These are phyloP conservation scores for Chlorociboria aeruginascens DNA, from an alignment of 495 filamentous ascomycete genomes.

Conservation along the genomic window DNA sequence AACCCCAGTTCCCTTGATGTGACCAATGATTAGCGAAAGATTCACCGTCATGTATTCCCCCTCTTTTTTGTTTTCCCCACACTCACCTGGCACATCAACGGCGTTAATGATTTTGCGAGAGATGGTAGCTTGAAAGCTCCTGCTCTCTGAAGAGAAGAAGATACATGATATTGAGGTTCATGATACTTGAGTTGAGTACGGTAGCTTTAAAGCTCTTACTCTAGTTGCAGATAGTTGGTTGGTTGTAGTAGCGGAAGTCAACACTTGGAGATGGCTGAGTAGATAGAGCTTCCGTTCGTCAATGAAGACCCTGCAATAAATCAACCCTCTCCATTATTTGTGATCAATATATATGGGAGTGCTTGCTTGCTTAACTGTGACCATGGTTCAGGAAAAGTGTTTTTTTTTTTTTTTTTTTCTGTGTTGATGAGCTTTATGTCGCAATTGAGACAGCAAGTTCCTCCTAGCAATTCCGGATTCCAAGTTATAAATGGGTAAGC, in stretches of 20 bases:
- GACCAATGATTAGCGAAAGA: conserved; percentile 4
- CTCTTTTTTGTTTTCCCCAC: conserved; percentile 8
- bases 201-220: conserved; percentile 21
- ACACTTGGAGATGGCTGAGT: not conserved
- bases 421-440: too few species aligned
- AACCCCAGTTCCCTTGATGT: not conserved
- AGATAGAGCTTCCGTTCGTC: not conserved
- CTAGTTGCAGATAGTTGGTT: not conserved
- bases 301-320: not conserved
- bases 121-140: conserved; percentile 24
- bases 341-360: too few species aligned
- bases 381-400: too few species aligned
- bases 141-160: conserved; percentile 8
- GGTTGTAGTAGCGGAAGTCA: not conserved
- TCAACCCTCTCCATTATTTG: too few species aligned
- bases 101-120: not conserved
- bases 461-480: too few species aligned
- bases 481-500: too few species aligned
- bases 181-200: conserved; percentile 6
- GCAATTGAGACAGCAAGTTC: too few species aligned
- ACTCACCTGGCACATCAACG: not conserved
- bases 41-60: conserved; percentile 19
- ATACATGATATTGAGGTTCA: not conserved
- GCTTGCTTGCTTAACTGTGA: too few species aligned
- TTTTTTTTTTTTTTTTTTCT: too few species aligned